Conservation (phyloP, 2,329 filamentous ascomycete species). For the Colletotrichum magnum region DNA sequence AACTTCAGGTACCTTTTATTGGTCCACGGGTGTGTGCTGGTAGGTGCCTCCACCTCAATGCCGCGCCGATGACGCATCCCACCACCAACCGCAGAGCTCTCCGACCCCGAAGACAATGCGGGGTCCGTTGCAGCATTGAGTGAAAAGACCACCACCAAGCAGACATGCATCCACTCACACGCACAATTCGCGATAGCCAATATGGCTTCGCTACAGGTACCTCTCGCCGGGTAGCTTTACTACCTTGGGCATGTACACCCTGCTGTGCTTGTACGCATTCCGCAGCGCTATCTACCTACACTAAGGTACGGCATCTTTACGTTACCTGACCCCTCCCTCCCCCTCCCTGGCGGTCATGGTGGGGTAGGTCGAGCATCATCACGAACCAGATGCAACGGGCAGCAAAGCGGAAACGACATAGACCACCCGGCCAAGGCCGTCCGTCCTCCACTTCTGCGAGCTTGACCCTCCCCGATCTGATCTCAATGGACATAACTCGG, state of each 20-base stretch:
- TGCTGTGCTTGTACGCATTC: neutral
- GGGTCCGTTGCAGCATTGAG: conserved; percentile 34
- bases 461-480: conserved; percentile 35
- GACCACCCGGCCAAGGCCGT: conserved; percentile 26
- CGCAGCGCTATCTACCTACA: neutral
- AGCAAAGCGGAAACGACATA: conserved; percentile 14
- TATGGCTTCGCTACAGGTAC: neutral
- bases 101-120: conserved; percentile 39
- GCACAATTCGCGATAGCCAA: conserved; percentile 5
- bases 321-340: neutral
- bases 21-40: neutral
- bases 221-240: conserved; percentile 26
- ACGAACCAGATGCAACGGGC: conserved; percentile 33
- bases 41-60: neutral
- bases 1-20: neutral
- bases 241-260: conserved; percentile 26
- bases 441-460: conserved; percentile 38
- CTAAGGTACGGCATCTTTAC: neutral
- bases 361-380: conserved; percentile 37
- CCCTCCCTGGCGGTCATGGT: conserved; percentile 17
- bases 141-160: conserved; percentile 34
- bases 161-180: conserved; percentile 16
- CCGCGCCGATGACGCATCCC: conserved; percentile 36
- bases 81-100: conserved; percentile 23
- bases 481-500: conserved; percentile 41